Evolutionary conservation across 2,329 filamentous ascomycete species (phyloP), one percentile per base, ranked within the genome.

Genomic region (Hymenoscyphus occultus): DNA sequence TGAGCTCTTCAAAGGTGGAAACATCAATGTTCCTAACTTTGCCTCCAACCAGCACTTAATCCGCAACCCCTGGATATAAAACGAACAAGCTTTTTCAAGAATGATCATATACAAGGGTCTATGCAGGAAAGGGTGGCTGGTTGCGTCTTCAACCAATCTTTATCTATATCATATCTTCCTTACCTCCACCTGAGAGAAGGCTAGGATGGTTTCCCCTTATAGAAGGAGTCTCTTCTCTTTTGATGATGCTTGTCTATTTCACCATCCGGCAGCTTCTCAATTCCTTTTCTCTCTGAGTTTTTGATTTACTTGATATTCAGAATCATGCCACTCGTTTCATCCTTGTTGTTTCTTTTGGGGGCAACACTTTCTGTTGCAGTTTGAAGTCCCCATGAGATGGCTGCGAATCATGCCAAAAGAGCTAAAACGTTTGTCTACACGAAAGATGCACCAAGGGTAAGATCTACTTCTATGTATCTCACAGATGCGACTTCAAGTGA

Each of bases 311-410:
- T 5, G 42, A 19, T n/a, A n/a, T n/a, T 5, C 5, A 5, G 16
- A 48, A 48, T 35, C 22, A 65, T 65, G 63, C 59, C 59, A 31
- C 39, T 28, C 9, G 54, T 61, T 39, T 59, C 54, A 59, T 65
- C 39, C 13, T 39, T 65, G 32, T 31, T 64, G 31, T 56, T 67
- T 39, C 59, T 70, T 16, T 40, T 68, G 39, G 62, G 61, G 59
- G 66, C 67, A 19, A 62, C 65, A 31, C 75, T 71, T 39, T 76
- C 74, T 73, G 77, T 76, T 16, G 76, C 77, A 45, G 51, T 65
- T 9, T 76, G 65, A 39, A 70, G 40, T 39, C 68, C 66, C 6
- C 68, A 70, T 39, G 40, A 68, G 28, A 68, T 62, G 39, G 64
- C 63, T n/a, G 59, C 62, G 48, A 68, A 65, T 14, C 64, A 65